Conservation (phyloP, 306 rosid genomes). For the Castanospermum australe region DNA sequence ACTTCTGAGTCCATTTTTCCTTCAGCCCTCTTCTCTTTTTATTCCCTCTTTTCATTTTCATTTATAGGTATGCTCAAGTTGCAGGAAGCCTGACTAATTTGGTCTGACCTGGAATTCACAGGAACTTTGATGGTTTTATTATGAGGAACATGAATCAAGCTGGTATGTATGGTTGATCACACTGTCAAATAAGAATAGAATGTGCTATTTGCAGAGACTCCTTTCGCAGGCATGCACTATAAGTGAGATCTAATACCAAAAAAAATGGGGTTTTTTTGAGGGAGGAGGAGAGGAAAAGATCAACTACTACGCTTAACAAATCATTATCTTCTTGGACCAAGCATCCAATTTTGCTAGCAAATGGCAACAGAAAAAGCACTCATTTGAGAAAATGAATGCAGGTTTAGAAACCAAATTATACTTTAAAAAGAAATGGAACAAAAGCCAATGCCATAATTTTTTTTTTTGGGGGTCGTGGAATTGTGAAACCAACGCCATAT, state of each 20-base stretch:
- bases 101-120: background rate
- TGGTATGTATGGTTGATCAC: background rate
- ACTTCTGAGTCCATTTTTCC: background rate
- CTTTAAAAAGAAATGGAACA: constrained; percentile 20
- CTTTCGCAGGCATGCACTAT: background rate
- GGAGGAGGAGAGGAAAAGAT: background rate
- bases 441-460: constrained; percentile 30
- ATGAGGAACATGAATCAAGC: background rate
- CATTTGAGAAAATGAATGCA: constrained; percentile 22
- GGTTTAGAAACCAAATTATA: constrained; percentile 30
- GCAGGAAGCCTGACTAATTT: background rate
- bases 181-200: background rate
- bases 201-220: constrained; percentile 2
- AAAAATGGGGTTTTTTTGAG: background rate
- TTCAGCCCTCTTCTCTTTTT: background rate
- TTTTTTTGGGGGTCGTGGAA: too few species aligned
- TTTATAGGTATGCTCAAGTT: background rate
- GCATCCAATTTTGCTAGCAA: constrained; percentile 30
- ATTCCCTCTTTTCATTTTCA: background rate
- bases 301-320: constrained; percentile 8
- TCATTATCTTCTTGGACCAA: constrained; percentile 36
- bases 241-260: constrained; percentile 5
- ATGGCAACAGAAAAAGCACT: constrained; percentile 17
- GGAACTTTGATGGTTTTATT: background rate
- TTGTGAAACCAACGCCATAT: constrained; percentile 29